These are phyloP conservation scores for Ramaria sp. DNA, from an alignment of 768 basidiomycete species.

Conservation along the genomic window DNA sequence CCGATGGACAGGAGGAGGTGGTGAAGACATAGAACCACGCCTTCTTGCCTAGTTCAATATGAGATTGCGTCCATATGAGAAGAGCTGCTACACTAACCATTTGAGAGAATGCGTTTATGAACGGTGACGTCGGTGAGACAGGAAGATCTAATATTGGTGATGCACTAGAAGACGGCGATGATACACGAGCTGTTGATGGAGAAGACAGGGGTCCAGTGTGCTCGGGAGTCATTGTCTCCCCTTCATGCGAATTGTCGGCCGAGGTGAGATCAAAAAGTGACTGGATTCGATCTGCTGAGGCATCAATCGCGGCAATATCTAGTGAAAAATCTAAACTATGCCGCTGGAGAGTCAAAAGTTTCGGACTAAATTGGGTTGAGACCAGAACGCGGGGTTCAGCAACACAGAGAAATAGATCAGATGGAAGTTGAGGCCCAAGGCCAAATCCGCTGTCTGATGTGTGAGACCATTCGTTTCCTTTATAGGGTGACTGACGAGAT, in stretches of 20 bases:
- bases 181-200: neutral
- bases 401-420: conserved; percentile 31
- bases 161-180: neutral
- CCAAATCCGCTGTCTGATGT: neutral
- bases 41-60: neutral
- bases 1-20: neutral
- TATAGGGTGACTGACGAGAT: neutral
- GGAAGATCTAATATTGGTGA: neutral
- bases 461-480: neutral
- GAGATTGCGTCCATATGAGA: neutral
- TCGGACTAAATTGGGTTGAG: conserved; percentile 50
- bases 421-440: neutral
- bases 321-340: conserved; percentile 40
- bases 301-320: conserved; percentile 33
- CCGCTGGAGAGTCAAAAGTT: conserved; percentile 39
- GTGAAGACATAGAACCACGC: neutral
- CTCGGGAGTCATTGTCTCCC: neutral
- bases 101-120: neutral
- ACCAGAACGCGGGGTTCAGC: conserved; percentile 33
- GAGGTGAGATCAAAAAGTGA: neutral
- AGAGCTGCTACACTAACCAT: neutral
- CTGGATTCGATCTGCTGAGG: neutral
- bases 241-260: neutral
- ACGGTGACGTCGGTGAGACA: neutral
- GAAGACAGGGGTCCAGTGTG: neutral